Conservation (phyloP, 306 rosid species). For the Myrica gale region DNA sequence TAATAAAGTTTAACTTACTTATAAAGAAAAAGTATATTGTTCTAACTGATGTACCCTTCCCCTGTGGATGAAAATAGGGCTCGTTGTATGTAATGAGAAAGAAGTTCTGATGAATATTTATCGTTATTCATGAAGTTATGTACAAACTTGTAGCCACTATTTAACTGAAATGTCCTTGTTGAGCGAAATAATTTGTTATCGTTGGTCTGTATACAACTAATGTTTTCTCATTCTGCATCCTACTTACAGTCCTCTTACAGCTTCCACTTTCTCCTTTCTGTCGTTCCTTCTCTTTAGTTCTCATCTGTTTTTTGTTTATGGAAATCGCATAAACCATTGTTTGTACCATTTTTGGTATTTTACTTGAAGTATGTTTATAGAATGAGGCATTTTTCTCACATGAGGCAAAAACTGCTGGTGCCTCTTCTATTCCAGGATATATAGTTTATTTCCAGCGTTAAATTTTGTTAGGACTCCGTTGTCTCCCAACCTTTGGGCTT, state of each 20-base stretch:
- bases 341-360: background rate
- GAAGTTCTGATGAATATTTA: background rate
- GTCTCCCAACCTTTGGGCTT: background rate
- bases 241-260: background rate
- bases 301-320: background rate
- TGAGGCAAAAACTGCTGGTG: background rate
- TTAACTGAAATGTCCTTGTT: background rate
- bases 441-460: background rate
- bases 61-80: background rate
- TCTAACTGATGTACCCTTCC: background rate
- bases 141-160: background rate
- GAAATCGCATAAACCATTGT: background rate
- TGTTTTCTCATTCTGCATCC: background rate
- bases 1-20: no score
- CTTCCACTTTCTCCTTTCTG: background rate
- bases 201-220: background rate
- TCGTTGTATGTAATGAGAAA: background rate
- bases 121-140: slow-evolving; percentile 1
- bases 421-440: background rate
- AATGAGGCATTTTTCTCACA: background rate
- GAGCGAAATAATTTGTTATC: background rate
- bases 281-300: background rate
- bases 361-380: background rate
- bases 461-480: background rate
- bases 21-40: background rate